Evolutionary conservation across 2,329 filamentous ascomycete genomes (phyloP).

Genomic region (Colletotrichum sidae): DNA sequence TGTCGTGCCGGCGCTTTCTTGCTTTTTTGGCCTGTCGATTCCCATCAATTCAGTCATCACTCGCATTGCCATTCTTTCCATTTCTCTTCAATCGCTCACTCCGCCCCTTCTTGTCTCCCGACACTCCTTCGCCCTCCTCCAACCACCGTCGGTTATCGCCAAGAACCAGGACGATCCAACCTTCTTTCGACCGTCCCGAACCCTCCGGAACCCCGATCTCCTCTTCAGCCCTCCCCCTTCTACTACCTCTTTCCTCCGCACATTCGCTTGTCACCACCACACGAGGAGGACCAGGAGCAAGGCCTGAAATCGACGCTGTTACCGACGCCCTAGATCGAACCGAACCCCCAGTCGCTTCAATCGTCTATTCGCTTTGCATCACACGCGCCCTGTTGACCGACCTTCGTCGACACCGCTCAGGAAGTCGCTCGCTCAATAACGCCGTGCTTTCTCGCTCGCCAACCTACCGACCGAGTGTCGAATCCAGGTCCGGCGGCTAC

Average conservation of each 20-base stretch:
- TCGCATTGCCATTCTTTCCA: not conserved
- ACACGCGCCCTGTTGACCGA: no score
- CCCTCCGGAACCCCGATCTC: constrained; percentile 6
- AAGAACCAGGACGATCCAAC: not conserved
- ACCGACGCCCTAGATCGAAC: not conserved
- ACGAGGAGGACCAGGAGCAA: constrained; percentile 15
- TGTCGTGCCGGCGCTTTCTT: constrained; percentile 28
- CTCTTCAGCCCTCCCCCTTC: not conserved
- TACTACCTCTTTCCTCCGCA: constrained; percentile 2
- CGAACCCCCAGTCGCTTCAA: not conserved
- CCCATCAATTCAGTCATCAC: constrained; percentile 30
- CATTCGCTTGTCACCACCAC: constrained; percentile 25
- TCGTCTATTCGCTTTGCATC: no score
- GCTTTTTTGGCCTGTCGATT: constrained; percentile 34
- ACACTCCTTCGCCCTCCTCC: constrained; percentile 6
- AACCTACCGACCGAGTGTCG: no score
- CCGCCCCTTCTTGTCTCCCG: constrained; percentile 1
- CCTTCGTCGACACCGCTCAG: no score
- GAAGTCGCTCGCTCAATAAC: no score
- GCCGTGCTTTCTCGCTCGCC: no score
- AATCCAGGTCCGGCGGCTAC: not conserved
- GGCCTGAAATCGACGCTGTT: constrained; percentile 7
- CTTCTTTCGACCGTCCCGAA: constrained; percentile 5
- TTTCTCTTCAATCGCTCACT: not conserved
- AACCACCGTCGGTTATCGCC: constrained; percentile 13